A percentile compares a stretch with the other conserved stretches of the same genome.
Evolutionary conservation across 2,329 filamentous ascomycete species (phyloP).

Genomic region (Xylariaceae sp.): DNA sequence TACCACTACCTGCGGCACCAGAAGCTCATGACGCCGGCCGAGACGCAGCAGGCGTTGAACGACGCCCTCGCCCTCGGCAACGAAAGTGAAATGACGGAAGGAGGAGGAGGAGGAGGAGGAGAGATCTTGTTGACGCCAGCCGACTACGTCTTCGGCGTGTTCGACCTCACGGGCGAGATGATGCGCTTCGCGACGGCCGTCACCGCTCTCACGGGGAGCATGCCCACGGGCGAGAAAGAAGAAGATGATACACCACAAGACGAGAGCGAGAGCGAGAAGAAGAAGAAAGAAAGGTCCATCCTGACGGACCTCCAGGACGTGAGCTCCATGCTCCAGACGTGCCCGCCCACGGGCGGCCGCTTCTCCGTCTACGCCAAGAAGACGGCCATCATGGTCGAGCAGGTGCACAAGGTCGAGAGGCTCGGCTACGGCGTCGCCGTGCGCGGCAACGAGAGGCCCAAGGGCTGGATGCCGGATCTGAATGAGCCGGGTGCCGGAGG

Average conservation of each 20-base stretch:
- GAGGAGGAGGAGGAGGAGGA: too few relatives aligned
- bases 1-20: conserved; percentile 79
- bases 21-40: conserved; percentile 62
- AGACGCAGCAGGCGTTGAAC: conserved; percentile 47
- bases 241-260: neutral
- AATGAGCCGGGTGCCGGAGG: conserved; percentile 26
- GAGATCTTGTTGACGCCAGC: conserved; percentile 65
- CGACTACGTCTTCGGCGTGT: conserved; percentile 86
- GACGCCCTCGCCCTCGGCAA: too few relatives aligned
- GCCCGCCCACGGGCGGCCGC: conserved; percentile 54
- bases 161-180: conserved; percentile 91
- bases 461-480: conserved; percentile 85
- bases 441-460: conserved; percentile 79
- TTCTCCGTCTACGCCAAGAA: conserved; percentile 61
- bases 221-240: conserved; percentile 34
- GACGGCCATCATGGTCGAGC: conserved; percentile 77
- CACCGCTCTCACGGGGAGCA: conserved; percentile 66
- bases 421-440: conserved; percentile 84
- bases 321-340: conserved; percentile 67
- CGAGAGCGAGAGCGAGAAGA: neutral
- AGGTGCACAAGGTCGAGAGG: conserved; percentile 90
- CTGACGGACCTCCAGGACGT: conserved; percentile 76
- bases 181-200: conserved; percentile 94
- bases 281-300: conserved; percentile 47
- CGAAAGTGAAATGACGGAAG: too few relatives aligned